Evolutionary conservation across 2,329 filamentous ascomycete genomes (phyloP).

Genomic region (Clarireedia sp.): DNA sequence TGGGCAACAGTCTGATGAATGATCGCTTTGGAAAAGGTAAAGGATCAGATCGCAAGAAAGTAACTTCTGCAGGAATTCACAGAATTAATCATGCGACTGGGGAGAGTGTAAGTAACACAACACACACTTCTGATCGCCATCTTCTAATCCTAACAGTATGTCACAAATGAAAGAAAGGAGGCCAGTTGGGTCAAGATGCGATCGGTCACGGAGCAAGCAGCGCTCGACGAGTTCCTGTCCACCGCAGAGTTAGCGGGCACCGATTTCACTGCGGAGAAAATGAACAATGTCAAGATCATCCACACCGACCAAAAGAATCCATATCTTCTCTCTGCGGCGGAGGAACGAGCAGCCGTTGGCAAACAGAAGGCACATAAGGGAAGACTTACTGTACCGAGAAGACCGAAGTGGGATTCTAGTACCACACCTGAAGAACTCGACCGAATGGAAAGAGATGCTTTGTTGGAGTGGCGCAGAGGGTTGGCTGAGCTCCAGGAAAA

Average conservation of each 20-base stretch:
- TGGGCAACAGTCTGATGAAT: constrained; percentile 98
- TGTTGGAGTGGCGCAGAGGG: constrained; percentile 82
- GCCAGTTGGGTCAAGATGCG: constrained; percentile 99
- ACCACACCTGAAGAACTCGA: constrained; percentile 84
- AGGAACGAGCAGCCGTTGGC: constrained; percentile 68
- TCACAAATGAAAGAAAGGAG: constrained; percentile 84
- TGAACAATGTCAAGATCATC: constrained; percentile 98
- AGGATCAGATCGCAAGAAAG: constrained; percentile 71
- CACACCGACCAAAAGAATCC: constrained; percentile 95
- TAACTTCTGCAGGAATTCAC: constrained; percentile 42
- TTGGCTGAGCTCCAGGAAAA: constrained; percentile 90
- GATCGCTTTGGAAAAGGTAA: constrained; percentile 95
- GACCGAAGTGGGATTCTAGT: constrained; percentile 78
- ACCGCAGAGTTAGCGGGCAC: constrained; percentile 97
- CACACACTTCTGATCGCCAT: not conserved
- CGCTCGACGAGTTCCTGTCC: constrained; percentile 90
- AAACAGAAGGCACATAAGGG: constrained; percentile 78
- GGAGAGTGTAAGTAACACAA: constrained; percentile 49
- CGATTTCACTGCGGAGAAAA: constrained; percentile 97
- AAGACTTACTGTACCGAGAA: constrained; percentile 77
- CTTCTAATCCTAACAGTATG: constrained; percentile 50
- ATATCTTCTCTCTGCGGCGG: constrained; percentile 75
- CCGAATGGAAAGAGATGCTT: constrained; percentile 64
- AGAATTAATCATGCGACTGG: constrained; percentile 73
- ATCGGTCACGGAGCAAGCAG: constrained; percentile 93